Conservation (phyloP, 2,329 filamentous ascomycete genomes). For the Arthrobotrys sphaeroides region DNA sequence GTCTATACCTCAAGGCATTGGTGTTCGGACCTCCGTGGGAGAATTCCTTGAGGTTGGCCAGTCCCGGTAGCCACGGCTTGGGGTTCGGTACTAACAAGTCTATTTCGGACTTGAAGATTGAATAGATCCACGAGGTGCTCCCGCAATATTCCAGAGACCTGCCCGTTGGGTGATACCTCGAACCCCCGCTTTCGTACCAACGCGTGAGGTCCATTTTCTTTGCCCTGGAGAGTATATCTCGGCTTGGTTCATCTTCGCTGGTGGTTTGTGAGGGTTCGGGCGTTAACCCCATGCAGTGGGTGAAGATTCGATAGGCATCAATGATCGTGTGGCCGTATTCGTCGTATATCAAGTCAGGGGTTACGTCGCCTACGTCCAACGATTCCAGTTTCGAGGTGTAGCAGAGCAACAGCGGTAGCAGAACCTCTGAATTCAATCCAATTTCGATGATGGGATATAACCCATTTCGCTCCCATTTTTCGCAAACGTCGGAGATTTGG, state of each 20-base stretch:
- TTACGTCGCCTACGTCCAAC: constrained; percentile 16
- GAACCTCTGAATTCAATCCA: constrained; percentile 24
- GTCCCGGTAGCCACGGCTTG: not conserved
- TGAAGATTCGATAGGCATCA: not conserved
- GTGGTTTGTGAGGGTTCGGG: not conserved
- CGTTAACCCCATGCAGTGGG: not conserved
- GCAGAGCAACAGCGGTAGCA: constrained; percentile 20
- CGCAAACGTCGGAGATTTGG: not conserved
- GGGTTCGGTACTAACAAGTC: no score
- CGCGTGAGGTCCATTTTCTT: not conserved
- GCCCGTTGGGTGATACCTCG: not conserved
- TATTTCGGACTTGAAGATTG: no score
- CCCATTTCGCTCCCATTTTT: not conserved
- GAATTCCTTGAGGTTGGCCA: constrained; percentile 19
- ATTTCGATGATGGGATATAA: not conserved
- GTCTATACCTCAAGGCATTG: not conserved
- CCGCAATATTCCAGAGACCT: not conserved
- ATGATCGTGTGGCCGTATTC: not conserved
- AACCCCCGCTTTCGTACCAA: not conserved
- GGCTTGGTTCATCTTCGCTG: not conserved
- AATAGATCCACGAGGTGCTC: not conserved
- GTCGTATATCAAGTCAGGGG: not conserved
- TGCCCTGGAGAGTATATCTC: no score
- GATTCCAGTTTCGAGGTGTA: not conserved
- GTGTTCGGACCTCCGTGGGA: not conserved